These are phyloP conservation scores for Paulownia fortunei DNA, from an alignment of 257 asterid genomes.

Conservation along the genomic window DNA sequence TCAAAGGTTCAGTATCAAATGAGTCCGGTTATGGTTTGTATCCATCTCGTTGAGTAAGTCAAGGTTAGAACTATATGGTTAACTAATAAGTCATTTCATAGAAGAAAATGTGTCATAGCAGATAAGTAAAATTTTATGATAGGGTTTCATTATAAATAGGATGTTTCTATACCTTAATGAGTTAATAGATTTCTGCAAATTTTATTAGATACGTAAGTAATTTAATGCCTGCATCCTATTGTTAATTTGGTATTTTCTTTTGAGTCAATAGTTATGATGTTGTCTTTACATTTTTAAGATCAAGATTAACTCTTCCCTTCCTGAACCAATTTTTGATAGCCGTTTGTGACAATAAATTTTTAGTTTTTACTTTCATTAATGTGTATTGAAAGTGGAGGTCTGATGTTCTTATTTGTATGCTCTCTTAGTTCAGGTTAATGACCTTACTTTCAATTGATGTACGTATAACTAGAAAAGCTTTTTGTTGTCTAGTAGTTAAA, in stretches of 20 bases:
- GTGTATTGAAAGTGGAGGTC: slow-evolving; percentile 3
- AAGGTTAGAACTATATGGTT: not conserved
- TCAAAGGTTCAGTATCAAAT: not conserved
- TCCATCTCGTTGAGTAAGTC: not conserved
- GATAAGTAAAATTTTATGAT: not conserved
- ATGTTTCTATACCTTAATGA: not conserved
- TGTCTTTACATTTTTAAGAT: not conserved
- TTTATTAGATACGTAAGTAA: not conserved
- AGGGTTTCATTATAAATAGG: not conserved
- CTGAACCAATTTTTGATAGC: not conserved
- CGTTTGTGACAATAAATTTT: not conserved
- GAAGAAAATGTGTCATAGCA: not conserved
- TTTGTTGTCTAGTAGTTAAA: not conserved
- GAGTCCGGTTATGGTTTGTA: not conserved
- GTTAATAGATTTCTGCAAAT: not conserved
- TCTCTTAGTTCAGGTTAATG: not conserved
- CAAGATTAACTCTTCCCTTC: not conserved
- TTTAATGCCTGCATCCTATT: not conserved
- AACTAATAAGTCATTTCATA: not conserved
- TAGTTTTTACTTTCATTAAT: not conserved
- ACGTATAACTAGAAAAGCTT: not conserved
- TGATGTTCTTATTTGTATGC: not conserved
- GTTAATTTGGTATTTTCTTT: not conserved
- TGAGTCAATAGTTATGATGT: not conserved
- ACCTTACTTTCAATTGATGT: not conserved